These are phyloP conservation scores for Starmerella sirachaensis DNA, from an alignment of 805 yeast genomes.

Conservation along the genomic window DNA sequence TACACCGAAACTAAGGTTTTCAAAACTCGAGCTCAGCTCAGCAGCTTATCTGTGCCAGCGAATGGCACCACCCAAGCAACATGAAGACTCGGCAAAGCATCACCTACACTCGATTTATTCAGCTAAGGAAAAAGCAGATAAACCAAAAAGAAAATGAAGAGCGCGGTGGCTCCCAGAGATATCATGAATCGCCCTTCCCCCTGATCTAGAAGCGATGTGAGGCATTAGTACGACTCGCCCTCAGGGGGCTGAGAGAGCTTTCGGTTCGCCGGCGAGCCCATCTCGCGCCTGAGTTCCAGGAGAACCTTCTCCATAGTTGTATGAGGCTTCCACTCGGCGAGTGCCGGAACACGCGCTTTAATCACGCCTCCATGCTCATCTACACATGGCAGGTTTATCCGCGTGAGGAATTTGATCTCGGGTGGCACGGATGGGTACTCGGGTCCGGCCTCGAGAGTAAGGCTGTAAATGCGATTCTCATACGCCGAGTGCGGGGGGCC, in stretches of 20 bases:
- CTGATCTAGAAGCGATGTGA: neutral
- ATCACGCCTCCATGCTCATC: slow-evolving; percentile 47
- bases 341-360: slow-evolving; percentile 45
- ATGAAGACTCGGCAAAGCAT: no score
- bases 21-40: no score
- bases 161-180: neutral
- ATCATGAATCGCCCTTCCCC: neutral
- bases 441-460: slow-evolving; percentile 70
- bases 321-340: slow-evolving; percentile 77
- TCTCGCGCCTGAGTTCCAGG: slow-evolving; percentile 68
- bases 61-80: no score
- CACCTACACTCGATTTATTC: no score
- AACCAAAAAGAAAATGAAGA: no score
- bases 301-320: slow-evolving; percentile 89
- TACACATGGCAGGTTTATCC: slow-evolving; percentile 88
- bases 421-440: slow-evolving; percentile 89
- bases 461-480: slow-evolving; percentile 84
- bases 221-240: slow-evolving; percentile 47
- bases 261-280: slow-evolving; percentile 75
- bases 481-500: slow-evolving; percentile 92
- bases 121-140: no score
- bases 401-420: slow-evolving; percentile 61
- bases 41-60: no score
- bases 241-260: slow-evolving; percentile 86
- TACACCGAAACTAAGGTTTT: no score